Evolutionary conservation across 177 flowering plant genomes (phyloP).

Genomic region (Vitis hybrid): DNA sequence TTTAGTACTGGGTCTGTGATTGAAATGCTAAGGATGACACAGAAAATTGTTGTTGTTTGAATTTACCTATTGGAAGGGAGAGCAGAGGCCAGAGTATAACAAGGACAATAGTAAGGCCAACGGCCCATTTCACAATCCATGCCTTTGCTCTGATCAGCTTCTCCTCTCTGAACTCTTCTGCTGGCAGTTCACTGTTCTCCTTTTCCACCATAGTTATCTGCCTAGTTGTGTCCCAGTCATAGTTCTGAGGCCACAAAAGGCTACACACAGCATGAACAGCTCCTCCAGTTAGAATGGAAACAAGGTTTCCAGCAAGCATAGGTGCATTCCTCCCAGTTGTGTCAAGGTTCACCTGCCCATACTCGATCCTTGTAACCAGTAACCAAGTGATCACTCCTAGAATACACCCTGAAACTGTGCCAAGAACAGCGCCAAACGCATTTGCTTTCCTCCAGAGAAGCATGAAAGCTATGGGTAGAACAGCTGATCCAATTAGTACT

Average conservation of each 20-base stretch:
- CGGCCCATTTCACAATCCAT: constrained; percentile 95
- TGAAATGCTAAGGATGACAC: too few relatives aligned
- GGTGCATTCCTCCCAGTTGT: constrained; percentile 95
- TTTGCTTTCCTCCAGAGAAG: constrained; percentile 94
- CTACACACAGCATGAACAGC: constrained; percentile 73
- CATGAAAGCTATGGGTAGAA: constrained; percentile 88
- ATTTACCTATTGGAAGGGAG: constrained; percentile 80
- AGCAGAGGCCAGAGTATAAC: constrained; percentile 82
- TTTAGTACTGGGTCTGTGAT: too few relatives aligned
- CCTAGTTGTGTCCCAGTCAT: constrained; percentile 86
- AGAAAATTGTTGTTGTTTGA: neutral
- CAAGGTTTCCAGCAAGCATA: constrained; percentile 95
- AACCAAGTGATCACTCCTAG: constrained; percentile 80
- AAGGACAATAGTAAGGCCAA: constrained; percentile 75
- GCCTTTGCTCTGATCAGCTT: constrained; percentile 59
- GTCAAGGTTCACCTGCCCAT: constrained; percentile 79
- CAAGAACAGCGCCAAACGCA: constrained; percentile 76
- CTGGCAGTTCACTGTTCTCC: constrained; percentile 55
- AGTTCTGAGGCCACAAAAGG: constrained; percentile 71
- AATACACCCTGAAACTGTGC: constrained; percentile 62
- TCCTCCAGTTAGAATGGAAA: constrained; percentile 82
- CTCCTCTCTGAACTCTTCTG: constrained; percentile 74
- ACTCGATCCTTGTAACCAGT: constrained; percentile 56
- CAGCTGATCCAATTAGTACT: constrained; percentile 87
- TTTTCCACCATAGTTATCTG: constrained; percentile 82